Evolutionary conservation across 2,329 filamentous ascomycete species (phyloP).

Genomic region (Pezicula carpinea): DNA sequence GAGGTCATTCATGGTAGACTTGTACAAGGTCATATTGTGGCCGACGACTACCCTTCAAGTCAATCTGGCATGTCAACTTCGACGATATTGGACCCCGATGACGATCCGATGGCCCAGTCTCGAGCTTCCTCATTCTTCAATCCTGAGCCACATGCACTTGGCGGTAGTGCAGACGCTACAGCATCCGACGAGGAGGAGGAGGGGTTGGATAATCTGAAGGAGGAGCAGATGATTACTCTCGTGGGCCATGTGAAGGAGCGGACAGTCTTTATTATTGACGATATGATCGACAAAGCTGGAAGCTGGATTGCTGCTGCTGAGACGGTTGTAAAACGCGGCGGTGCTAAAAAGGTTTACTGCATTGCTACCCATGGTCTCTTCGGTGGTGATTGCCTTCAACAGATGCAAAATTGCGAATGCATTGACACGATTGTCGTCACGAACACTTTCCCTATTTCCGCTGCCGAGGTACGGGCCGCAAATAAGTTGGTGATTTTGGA

Average conservation of each 20-base stretch:
- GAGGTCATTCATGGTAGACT: conserved; percentile 91
- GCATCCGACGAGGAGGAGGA: conserved; percentile 90
- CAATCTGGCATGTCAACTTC: conserved; percentile 64
- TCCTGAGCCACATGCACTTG: conserved; percentile 62
- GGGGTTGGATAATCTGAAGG: conserved; percentile 69
- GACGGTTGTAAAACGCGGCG: conserved; percentile 85
- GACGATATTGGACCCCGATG: conserved; percentile 49
- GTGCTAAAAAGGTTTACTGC: conserved; percentile 91
- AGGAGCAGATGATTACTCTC: conserved; percentile 95
- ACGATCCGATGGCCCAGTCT: conserved; percentile 78
- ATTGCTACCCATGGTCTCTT: conserved; percentile 97
- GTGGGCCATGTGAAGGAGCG: conserved; percentile 88
- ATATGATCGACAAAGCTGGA: conserved; percentile 97
- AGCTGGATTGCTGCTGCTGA: conserved; percentile 98
- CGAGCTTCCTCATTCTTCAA: conserved; percentile 78
- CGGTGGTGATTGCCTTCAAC: conserved; percentile 80
- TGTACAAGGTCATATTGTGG: conserved; percentile 90
- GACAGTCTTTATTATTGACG: conserved; percentile 91
- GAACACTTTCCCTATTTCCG: conserved; percentile 90
- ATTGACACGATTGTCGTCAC: conserved; percentile 94
- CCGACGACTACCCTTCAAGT: conserved; percentile 81
- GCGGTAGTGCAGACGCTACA: conserved; percentile 79
- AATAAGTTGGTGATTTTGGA: conserved; percentile 88
- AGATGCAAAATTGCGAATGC: conserved; percentile 87
- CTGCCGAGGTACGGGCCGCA: conserved; percentile 63